phyloP scores from a whole-genome alignment of 805 yeast genomes.

The Yamadazyma scolyti region DNA sequence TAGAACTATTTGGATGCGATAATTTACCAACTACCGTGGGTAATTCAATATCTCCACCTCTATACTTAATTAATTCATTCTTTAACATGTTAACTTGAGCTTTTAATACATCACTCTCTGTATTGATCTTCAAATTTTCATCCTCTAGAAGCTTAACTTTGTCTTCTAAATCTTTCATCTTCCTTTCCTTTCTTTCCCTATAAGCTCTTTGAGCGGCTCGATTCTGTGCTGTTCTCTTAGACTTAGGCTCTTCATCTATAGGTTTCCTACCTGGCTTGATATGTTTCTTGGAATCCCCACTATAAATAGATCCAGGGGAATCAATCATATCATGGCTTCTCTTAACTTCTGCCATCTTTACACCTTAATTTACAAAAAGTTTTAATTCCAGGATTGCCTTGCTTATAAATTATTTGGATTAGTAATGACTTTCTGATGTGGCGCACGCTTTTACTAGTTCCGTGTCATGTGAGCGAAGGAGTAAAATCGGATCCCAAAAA shows the following conservation, averaged over 20 bases:
- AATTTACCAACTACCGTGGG: conserved; percentile 30
- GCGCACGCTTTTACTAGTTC: too few species aligned
- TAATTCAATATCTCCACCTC: conserved; percentile 35
- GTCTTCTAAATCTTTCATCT: conserved; percentile 80
- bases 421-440: too few species aligned
- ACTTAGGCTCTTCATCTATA: conserved; percentile 72
- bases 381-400: not conserved
- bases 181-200: conserved; percentile 87
- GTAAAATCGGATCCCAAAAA: too few species aligned
- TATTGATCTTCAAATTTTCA: conserved; percentile 60
- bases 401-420: too few species aligned
- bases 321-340: conserved; percentile 10
- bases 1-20: conserved; percentile 10
- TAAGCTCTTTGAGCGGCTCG: conserved; percentile 98
- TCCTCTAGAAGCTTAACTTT: conserved; percentile 71
- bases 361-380: too few species aligned
- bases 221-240: conserved; percentile 92
- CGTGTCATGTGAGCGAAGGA: too few species aligned
- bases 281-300: conserved; percentile 36
- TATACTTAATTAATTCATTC: conserved; percentile 62
- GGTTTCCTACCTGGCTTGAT: conserved; percentile 82
- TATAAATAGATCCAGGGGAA: not conserved
- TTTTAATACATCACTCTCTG: conserved; percentile 71
- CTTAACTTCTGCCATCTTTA: conserved; percentile 12
- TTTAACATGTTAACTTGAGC: conserved; percentile 74